phyloP scores from a whole-genome alignment of 495 filamentous ascomycete species.

The Oleoguttula mirabilis region DNA sequence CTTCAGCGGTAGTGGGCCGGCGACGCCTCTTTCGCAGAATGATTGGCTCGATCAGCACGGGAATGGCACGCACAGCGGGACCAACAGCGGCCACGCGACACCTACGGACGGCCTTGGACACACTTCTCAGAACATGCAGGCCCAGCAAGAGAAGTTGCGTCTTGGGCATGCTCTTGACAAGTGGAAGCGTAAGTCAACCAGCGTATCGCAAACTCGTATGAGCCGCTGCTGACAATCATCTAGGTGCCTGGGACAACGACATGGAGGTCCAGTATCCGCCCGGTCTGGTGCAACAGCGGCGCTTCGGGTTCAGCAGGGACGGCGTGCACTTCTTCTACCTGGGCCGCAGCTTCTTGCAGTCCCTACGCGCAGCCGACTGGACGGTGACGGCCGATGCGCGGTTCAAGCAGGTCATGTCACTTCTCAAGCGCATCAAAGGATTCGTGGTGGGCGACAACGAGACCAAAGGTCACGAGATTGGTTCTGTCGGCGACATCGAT shows the following conservation, averaged over 20 bases:
- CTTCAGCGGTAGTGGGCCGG: conserved; percentile 26
- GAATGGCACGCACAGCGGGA: conserved; percentile 23
- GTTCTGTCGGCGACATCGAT: conserved; percentile 48
- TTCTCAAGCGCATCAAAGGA: conserved; percentile 45
- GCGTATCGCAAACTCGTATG: background rate
- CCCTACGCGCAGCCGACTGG: conserved; percentile 34
- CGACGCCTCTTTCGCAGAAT: conserved; percentile 37
- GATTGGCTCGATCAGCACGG: conserved; percentile 33
- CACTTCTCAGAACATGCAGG: background rate
- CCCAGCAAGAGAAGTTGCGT: conserved; percentile 23
- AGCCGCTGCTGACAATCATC: too few species aligned
- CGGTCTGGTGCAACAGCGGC: conserved; percentile 30
- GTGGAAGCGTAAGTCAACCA: conserved; percentile 46
- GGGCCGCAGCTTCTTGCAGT: conserved; percentile 40
- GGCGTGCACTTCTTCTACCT: conserved; percentile 56
- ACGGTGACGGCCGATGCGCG: conserved; percentile 42
- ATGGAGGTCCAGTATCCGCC: conserved; percentile 50
- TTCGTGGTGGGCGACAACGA: conserved; percentile 42
- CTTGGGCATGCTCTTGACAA: conserved; percentile 42
- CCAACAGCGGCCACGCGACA: conserved; percentile 36
- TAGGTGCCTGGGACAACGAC: conserved; percentile 47
- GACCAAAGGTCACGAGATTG: conserved; percentile 42
- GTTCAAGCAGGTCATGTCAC: conserved; percentile 43
- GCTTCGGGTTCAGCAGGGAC: conserved; percentile 52
- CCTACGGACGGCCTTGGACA: conserved; percentile 28